Base-by-base conservation (phyloP, 192 early-diverging fungal species). In the Umbelopsis sp. region DNA sequence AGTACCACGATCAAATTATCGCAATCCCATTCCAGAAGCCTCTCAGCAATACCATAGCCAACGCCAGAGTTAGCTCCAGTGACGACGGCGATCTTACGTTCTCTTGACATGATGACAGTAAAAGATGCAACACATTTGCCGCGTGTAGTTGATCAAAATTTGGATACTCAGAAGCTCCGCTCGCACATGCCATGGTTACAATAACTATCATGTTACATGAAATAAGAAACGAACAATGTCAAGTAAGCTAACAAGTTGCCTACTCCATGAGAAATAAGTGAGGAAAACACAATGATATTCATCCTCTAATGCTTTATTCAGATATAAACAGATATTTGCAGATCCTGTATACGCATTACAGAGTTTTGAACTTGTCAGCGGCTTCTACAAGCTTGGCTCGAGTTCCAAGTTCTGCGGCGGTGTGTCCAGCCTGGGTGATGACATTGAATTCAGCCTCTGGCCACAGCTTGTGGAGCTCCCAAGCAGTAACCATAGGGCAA, bases 381-480 rank as follows among this genome's bases (percentile, higher is more conserved):
- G 85, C 84, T 49, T 80, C 75, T n/a, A 90, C 84, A 10, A 91
- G 78, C 50, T 74, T 55, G 9, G 80, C 74, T 7, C 80, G 78
- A 23, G 78, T 88, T 8, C 74, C 81, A 4, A 68, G 25, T 74
- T 90, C 91, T 72, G 78, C 86, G 12, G 89, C 91, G 37, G 83
- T 84, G 65, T 92, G 91, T 18, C 91, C 91, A 18, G 84, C 80
- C 70, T 85, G 81, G 2, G 79, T 64, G 52, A 89, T 86, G 49
- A 90, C 83, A 65, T 87, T 74, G 46, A 91, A 85, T 71, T 91
- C 78, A 8, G 90, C 88, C 73, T 89, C 85, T 2, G 91, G 91
- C 86, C 84, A 90, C 22, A 45, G 61, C 78, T 82, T 74, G 49
- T 82, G 76, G 49, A 82, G 37, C 4, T 80, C 55, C 55, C 55